Conservation (phyloP, 2,329 filamentous ascomycete species). For the Paecilomyces sp. region DNA sequence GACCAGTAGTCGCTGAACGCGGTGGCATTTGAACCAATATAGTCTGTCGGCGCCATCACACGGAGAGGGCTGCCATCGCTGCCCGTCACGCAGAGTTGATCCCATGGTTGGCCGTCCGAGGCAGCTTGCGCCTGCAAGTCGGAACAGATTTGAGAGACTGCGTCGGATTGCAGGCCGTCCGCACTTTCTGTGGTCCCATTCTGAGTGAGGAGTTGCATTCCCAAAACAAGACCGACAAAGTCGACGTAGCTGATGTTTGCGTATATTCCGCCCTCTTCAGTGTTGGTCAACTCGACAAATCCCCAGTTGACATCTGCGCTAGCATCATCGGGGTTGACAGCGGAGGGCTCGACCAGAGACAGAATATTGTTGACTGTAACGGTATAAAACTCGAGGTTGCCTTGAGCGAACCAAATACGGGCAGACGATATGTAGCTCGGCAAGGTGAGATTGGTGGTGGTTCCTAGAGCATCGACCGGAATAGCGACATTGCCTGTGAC, state of each 20-base stretch:
- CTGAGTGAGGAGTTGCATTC: conserved; percentile 46
- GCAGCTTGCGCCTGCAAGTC: conserved; percentile 41
- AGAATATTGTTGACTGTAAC: conserved; percentile 24
- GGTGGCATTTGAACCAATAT: conserved; percentile 34
- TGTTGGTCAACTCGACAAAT: conserved; percentile 45
- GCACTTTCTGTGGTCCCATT: conserved; percentile 41
- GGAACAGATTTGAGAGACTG: conserved; percentile 40
- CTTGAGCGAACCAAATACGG: conserved; percentile 42
- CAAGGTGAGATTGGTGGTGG: conserved; percentile 32
- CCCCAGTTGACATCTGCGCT: conserved; percentile 42
- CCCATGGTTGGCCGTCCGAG: conserved; percentile 46
- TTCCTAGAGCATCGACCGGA: conserved; percentile 31
- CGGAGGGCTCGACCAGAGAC: conserved; percentile 43
- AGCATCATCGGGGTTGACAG: conserved; percentile 38
- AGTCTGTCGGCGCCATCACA: conserved; percentile 49
- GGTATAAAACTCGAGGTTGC: conserved; percentile 38
- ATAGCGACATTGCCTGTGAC: conserved; percentile 38
- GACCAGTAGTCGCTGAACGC: conserved; percentile 48
- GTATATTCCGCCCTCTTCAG: conserved; percentile 30
- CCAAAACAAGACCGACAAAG: conserved; percentile 46
- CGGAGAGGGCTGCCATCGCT: conserved; percentile 37
- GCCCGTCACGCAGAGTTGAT: conserved; percentile 41
- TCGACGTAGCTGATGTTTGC: conserved; percentile 49
- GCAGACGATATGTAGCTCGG: conserved; percentile 36
- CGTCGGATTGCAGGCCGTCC: conserved; percentile 42